phyloP scores from a whole-genome alignment of 257 asterid species.

The Ballota nigra region DNA sequence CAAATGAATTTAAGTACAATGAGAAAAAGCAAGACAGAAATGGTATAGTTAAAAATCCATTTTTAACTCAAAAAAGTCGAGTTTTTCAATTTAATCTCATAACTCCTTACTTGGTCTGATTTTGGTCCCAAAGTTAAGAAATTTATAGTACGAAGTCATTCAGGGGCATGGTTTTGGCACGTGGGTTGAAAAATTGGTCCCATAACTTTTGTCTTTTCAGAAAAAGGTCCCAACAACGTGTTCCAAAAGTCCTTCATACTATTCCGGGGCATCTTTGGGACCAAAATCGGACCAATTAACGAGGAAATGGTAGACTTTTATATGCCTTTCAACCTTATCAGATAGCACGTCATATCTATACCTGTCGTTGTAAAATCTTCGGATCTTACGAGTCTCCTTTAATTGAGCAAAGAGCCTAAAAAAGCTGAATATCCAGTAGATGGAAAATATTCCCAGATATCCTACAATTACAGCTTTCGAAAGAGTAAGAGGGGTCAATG shows the following conservation, averaged over 20 bases:
- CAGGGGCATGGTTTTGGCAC: no score
- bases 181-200: no score
- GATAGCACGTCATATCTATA: constrained; percentile 26
- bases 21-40: not conserved
- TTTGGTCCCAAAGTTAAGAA: no score
- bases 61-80: no score
- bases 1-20: not conserved
- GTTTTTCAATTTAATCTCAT: no score
- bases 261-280: not conserved
- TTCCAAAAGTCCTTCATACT: no score
- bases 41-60: not conserved
- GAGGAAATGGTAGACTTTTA: not conserved
- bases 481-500: constrained; percentile 75
- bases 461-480: constrained; percentile 75
- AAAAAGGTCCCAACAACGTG: no score
- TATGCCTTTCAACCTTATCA: constrained; percentile 4
- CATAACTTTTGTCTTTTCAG: no score
- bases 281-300: not conserved
- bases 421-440: constrained; percentile 80
- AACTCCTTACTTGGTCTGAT: no score
- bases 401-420: constrained; percentile 83
- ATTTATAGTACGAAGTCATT: no score
- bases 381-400: constrained; percentile 81
- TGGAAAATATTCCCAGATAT: constrained; percentile 80
- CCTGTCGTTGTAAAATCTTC: constrained; percentile 81